A percentile compares a stretch with the other conserved stretches of the same genome.
These are phyloP conservation scores for Pseudoscleropodium purum DNA, from an alignment of 225 moss, liverwort and hornwort genomes.

Conservation along the genomic window DNA sequence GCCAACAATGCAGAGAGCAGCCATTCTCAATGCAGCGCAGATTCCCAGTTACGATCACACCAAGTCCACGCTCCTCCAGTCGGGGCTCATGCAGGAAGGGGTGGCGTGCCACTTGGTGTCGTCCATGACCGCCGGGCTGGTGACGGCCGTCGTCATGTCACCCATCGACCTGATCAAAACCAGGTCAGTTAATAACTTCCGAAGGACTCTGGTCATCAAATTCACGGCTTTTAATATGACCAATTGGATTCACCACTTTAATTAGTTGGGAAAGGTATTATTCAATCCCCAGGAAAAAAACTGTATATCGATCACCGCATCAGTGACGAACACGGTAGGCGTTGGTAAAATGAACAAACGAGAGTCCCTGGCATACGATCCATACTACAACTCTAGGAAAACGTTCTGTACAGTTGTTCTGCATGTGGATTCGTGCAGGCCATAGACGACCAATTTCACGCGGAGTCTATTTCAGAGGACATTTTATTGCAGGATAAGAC, in stretches of 20 bases:
- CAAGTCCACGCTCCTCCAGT: slow-evolving; percentile 42
- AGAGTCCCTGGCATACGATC: not conserved
- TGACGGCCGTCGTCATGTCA: slow-evolving; percentile 68
- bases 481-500: not conserved
- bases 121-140: slow-evolving; percentile 72
- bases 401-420: not conserved
- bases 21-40: slow-evolving; percentile 67
- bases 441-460: not conserved
- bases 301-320: not conserved
- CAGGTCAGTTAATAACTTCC: slow-evolving; percentile 11
- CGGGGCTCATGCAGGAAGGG: slow-evolving; percentile 61
- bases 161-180: slow-evolving; percentile 79
- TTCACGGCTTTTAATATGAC: not conserved
- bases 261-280: not conserved
- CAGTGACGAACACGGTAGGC: not conserved
- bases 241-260: not conserved
- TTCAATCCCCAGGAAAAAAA: not conserved
- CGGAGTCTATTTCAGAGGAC: not conserved
- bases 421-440: not conserved
- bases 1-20: slow-evolving; percentile 79
- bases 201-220: not conserved
- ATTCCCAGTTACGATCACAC: slow-evolving; percentile 80
- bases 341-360: not conserved
- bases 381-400: not conserved
- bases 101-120: slow-evolving; percentile 51